Evolutionary conservation across 202 grass and related monocot species (phyloP).

Genomic region (Hordeum pubiflorum): DNA sequence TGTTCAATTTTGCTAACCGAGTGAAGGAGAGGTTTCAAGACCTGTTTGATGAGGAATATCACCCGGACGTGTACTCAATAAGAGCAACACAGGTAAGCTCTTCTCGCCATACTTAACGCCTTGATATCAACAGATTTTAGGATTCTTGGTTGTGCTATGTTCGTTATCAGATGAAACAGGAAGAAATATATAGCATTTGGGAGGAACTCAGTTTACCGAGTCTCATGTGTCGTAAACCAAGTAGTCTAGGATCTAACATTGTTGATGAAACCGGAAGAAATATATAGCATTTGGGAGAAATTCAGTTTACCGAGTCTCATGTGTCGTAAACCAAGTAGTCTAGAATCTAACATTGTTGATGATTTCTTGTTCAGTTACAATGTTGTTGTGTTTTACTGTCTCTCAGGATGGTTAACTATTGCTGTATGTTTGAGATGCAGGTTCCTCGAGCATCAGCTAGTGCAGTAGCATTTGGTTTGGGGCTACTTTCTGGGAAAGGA

Average conservation of each 20-base stretch:
- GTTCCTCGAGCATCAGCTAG: constrained; percentile 94
- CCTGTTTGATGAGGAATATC: constrained; percentile 77
- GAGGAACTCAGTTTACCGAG: too few relatives aligned
- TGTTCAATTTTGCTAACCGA: constrained; percentile 61
- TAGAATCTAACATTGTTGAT: background rate
- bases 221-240: too few relatives aligned
- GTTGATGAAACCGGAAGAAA: background rate
- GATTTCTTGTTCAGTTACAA: background rate
- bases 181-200: background rate
- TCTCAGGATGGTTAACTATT: background rate
- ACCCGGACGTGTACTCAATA: constrained; percentile 73
- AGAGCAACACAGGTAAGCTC: constrained; percentile 80
- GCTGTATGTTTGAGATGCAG: constrained; percentile 36
- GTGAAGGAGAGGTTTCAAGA: constrained; percentile 69
- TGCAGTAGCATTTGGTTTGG: constrained; percentile 88
- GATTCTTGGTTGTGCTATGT: background rate
- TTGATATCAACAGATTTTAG: background rate
- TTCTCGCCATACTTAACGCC: background rate
- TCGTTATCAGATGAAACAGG: background rate
- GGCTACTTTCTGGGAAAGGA: constrained; percentile 82
- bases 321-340: background rate
- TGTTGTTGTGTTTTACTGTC: background rate
- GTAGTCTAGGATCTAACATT: background rate
- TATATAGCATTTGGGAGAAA: background rate
- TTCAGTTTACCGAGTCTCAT: too few relatives aligned